These are phyloP conservation scores for Daldinia bambusicola DNA, from an alignment of 495 filamentous ascomycete genomes.

Conservation along the genomic window DNA sequence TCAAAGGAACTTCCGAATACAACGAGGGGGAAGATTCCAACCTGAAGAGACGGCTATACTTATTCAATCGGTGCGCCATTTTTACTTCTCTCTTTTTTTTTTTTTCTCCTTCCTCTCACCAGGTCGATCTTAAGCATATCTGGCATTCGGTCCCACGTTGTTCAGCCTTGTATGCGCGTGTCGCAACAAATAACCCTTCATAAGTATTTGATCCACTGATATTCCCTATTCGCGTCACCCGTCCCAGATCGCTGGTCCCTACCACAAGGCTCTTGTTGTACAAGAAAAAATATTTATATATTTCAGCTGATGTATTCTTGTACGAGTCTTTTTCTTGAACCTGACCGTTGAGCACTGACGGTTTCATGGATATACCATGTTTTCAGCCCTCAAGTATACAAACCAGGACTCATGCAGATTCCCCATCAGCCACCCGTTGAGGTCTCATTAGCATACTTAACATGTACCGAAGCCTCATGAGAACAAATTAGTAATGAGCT, in stretches of 20 bases:
- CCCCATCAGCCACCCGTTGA: conserved; percentile 9
- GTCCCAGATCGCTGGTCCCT: background rate
- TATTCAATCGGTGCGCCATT: background rate
- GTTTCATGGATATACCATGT: conserved; percentile 31
- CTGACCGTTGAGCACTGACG: background rate
- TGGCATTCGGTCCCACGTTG: background rate
- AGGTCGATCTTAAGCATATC: background rate
- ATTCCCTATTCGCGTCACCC: background rate
- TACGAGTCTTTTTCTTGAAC: conserved; percentile 18
- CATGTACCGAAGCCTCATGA: background rate
- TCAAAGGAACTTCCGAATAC: background rate
- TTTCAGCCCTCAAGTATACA: background rate
- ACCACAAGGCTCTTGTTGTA: conserved; percentile 6
- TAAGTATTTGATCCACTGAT: background rate
- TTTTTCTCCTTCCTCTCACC: background rate
- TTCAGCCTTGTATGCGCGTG: background rate
- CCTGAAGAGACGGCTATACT: background rate
- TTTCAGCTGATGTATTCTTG: conserved; percentile 27
- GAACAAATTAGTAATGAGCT: background rate
- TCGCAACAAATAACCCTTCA: no score
- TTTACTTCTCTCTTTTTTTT: background rate
- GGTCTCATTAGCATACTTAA: background rate
- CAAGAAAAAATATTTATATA: conserved; percentile 6
- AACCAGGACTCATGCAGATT: conserved; percentile 20
- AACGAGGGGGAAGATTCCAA: background rate